Evolutionary conservation across 116 monocot genomes (phyloP), one percentile per base, ranked within the genome.

Genomic region (Trichopus zeylanicus): DNA sequence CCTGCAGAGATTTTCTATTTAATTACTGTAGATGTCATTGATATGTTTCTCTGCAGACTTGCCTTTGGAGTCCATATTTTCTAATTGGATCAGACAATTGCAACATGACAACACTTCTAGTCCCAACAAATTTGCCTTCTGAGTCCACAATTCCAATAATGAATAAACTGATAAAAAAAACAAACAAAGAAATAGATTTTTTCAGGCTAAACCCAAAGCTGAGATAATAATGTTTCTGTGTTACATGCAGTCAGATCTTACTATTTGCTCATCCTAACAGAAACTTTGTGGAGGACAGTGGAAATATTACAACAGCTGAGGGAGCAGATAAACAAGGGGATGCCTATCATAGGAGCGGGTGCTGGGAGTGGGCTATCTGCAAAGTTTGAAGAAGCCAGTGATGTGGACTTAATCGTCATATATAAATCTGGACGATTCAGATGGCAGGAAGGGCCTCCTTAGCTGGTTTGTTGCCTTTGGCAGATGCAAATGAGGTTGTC

Each of bases 351-450:
- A 59, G 93, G 93, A 5, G 94, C 94, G 16, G 94, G 94, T 62
- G 94, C 94, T 29, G 94, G 94, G n/a, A 94, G 86, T 10, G 94
- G 94, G 32, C 86, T 94, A 67, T 94, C 94, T 42, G 94, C 94
- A 5, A 94, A 94, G 53, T 94, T 94, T 83, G 94, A 94, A 73
- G 94, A 94, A 70, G 75, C 65, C 15, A 86, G 94, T 60, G 94
- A 89, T 31, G 94, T 83, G 15, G 94, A 94, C 76, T 63, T 94
- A 26, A 94, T 94, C 65, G 73, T 89, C 5, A 0, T 94, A 33
- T 94, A 94, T 68, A 94, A 94, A 55, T 94, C 94, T 28, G 94
- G 94, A 11, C 74, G 86, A 29, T 94, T 55, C 77, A 89, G 6
- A 94, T 94, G 94, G 94, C 94, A 22, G 94, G 89, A 63, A 83